Percentiles rank a stretch among this genome's conserved stretches.
These are phyloP conservation scores for Xylariaceae sp. DNA, from an alignment of 2,329 filamentous ascomycete species.

Conservation along the genomic window DNA sequence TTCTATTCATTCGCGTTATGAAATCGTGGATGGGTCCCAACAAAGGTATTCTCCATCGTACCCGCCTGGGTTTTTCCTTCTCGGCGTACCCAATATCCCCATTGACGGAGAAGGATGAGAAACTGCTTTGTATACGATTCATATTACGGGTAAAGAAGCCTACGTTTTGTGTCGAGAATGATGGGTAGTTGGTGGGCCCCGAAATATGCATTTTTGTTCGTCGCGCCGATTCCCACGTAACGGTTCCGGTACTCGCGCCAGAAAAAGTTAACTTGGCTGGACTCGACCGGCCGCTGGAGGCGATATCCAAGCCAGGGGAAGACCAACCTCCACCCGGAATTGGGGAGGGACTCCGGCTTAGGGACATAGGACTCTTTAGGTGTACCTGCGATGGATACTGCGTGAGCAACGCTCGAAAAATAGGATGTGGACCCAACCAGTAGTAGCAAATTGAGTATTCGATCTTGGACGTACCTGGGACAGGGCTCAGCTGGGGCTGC, in stretches of 20 bases:
- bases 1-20: slow-evolving; percentile 64
- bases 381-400: slow-evolving; percentile 52
- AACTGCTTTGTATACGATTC: slow-evolving; percentile 77
- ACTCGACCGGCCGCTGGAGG: slow-evolving; percentile 71
- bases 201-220: slow-evolving; percentile 78
- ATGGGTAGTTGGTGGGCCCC: slow-evolving; percentile 76
- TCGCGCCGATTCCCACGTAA: slow-evolving; percentile 85
- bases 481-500: slow-evolving; percentile 55
- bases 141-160: slow-evolving; percentile 89
- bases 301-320: slow-evolving; percentile 78
- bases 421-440: slow-evolving; percentile 16
- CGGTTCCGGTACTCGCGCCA: slow-evolving; percentile 60
- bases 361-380: slow-evolving; percentile 72
- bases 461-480: slow-evolving; percentile 58
- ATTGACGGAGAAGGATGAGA: slow-evolving; percentile 73
- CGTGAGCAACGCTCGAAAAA: slow-evolving; percentile 11
- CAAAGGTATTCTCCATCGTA: slow-evolving; percentile 59
- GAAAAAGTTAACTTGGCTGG: slow-evolving; percentile 59
- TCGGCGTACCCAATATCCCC: slow-evolving; percentile 64
- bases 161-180: slow-evolving; percentile 80
- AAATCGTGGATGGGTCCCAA: slow-evolving; percentile 55
- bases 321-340: slow-evolving; percentile 86
- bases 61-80: slow-evolving; percentile 77
- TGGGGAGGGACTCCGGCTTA: slow-evolving; percentile 88
- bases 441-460: slow-evolving; percentile 20